These are phyloP conservation scores for Aschersonia sp. DNA, from an alignment of 2,329 filamentous ascomycete genomes.

Conservation along the genomic window DNA sequence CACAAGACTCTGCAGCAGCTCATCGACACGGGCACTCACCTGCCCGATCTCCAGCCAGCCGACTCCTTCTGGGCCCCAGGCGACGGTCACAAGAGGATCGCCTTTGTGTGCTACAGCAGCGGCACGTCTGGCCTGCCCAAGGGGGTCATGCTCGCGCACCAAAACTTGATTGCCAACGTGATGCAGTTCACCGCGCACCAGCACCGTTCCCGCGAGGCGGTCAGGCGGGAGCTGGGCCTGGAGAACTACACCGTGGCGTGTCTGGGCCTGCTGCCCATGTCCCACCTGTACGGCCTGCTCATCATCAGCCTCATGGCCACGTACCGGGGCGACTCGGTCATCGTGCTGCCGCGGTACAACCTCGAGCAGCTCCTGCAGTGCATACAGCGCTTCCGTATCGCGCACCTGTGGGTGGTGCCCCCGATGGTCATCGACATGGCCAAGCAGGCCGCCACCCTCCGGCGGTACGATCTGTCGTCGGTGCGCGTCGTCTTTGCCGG, in stretches of 20 bases:
- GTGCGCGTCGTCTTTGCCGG: constrained; percentile 56
- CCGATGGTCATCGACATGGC: constrained; percentile 69
- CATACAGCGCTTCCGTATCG: constrained; percentile 55
- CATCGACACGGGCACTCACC: constrained; percentile 36
- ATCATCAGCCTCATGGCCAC: constrained; percentile 50
- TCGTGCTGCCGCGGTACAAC: constrained; percentile 63
- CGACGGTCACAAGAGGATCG: constrained; percentile 46
- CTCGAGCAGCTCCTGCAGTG: constrained; percentile 43
- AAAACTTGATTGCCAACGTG: constrained; percentile 60
- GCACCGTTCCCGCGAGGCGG: constrained; percentile 14
- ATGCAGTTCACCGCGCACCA: constrained; percentile 40
- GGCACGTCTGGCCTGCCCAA: constrained; percentile 63
- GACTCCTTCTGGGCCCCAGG: constrained; percentile 37
- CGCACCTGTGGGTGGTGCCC: constrained; percentile 43
- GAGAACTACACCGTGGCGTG: constrained; percentile 11
- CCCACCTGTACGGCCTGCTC: constrained; percentile 65
- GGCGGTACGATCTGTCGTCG: constrained; percentile 57
- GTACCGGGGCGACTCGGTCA: constrained; percentile 57
- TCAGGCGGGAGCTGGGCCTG: constrained; percentile 8
- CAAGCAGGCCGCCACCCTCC: constrained; percentile 44
- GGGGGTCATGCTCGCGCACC: constrained; percentile 66
- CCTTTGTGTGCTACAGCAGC: constrained; percentile 61
- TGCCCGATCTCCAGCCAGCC: constrained; percentile 27
- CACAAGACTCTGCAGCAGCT: constrained; percentile 47
- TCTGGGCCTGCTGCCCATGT: constrained; percentile 57